phyloP scores from a whole-genome alignment of 176 grass and related monocot genomes.

The Bothriochloa decipiens region DNA sequence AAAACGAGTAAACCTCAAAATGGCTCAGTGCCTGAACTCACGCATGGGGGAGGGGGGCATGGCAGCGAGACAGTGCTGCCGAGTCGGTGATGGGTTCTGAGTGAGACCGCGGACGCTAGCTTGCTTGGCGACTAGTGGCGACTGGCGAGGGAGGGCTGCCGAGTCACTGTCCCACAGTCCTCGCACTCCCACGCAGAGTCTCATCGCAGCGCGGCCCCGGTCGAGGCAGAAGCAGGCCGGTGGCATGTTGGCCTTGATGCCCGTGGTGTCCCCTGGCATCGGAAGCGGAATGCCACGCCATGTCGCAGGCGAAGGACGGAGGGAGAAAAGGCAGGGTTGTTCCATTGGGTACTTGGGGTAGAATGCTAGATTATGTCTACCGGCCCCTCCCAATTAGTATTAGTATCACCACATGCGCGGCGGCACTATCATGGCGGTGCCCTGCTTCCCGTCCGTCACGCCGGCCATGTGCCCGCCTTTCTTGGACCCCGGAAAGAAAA shows the following conservation, averaged over 20 bases:
- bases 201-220: neutral
- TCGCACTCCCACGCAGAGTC: neutral
- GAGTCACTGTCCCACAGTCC: neutral
- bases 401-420: constrained; percentile 36
- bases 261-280: neutral
- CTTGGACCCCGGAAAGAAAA: neutral
- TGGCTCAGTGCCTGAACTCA: neutral
- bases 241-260: constrained; percentile 29
- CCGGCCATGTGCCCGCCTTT: constrained; percentile 59
- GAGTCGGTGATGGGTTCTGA: no score
- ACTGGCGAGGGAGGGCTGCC: no score
- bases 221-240: neutral
- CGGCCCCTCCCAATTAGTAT: constrained; percentile 2
- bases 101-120: no score
- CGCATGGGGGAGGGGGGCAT: neutral
- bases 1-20: no score
- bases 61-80: neutral
- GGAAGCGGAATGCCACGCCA: constrained; percentile 20
- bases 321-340: neutral
- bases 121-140: no score
- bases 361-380: neutral
- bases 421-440: constrained; percentile 41
- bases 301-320: constrained; percentile 9
- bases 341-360: neutral
- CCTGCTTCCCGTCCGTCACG: constrained; percentile 36